Base-by-base conservation (phyloP, 2,329 filamentous ascomycete genomes). In the Beauveria sp. region DNA sequence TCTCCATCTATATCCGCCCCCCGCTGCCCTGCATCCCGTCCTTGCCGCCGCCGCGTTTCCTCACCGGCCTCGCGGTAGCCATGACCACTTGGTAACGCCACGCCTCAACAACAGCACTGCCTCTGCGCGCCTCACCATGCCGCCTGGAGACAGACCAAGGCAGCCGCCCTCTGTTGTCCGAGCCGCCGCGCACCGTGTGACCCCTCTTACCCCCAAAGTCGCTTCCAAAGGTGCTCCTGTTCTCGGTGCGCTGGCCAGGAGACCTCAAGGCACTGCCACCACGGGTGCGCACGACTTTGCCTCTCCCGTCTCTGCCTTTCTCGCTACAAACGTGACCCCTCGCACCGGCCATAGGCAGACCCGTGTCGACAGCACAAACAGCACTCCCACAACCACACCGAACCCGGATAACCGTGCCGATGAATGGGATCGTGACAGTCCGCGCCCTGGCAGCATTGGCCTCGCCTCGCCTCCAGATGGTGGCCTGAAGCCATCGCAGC, bases 261-360 rank as follows among this genome's bases (percentile, higher is more conserved):
- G 76, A 58, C 74, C 71, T 10, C 61, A 55, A 42, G 43, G 42
- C 3, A 34, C 62, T 12, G 63, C 63, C 3, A 53, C 65, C 1
- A 62, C 64, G 3, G 53, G 71, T 26, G 63, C 67, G 64, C 64
- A 52, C 63, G 81, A 84, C 63, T 70, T 79, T 65, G 73, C 79
- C 50, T 80, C 82, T 50, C 79, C 85, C 9, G 76, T 80, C 34
- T 77, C 81, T 55, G 70, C 82, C 56, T 84, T 84, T 67, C 75
- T 91, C 50, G 85, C 74, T 73, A 82, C 76, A 71, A 92, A 90
- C 71, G 78, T 92, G 70, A 96, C 92, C 3, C 90, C 91, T 56
- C 85, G 92, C 66, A 91, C 91, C 9, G 88, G 88, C 9, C 79
- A 86, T 54, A 83, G 92, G 64, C 90, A 86, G 71, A 86, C 79